phyloP scores from a whole-genome alignment of 2,329 filamentous ascomycete species.

The Blumeria hordei region DNA sequence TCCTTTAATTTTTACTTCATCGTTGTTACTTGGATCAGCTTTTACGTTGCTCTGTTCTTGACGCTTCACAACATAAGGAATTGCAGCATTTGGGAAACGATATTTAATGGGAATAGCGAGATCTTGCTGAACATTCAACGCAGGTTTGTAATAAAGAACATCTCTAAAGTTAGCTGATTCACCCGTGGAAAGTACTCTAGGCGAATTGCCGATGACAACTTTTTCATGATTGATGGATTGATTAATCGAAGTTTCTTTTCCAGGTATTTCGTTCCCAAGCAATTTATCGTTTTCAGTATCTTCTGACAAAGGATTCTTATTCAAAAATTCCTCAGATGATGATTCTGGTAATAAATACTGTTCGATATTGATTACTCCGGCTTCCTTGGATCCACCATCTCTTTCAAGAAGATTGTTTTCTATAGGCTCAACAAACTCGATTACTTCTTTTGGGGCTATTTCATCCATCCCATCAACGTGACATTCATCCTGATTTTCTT shows the following conservation, averaged over 20 bases:
- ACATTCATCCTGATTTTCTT: background rate
- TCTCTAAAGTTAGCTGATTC: slow-evolving; percentile 3
- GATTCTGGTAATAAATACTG: slow-evolving; percentile 3
- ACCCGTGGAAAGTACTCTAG: background rate
- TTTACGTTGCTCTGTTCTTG: slow-evolving; percentile 2
- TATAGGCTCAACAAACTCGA: background rate
- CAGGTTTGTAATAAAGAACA: background rate
- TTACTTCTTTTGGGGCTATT: background rate
- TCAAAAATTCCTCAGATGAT: slow-evolving; percentile 3
- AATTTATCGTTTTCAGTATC: slow-evolving; percentile 6
- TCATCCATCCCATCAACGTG: background rate
- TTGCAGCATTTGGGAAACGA: too few relatives aligned
- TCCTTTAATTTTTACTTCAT: too few relatives aligned
- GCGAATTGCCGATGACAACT: too few relatives aligned
- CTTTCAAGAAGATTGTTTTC: background rate
- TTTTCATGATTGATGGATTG: too few relatives aligned
- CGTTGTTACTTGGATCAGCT: background rate
- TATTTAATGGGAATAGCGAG: too few relatives aligned
- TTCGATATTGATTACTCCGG: slow-evolving; percentile 2
- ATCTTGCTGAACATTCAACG: too few relatives aligned
- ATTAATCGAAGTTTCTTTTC: slow-evolving; percentile 1
- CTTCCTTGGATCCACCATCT: slow-evolving; percentile 3
- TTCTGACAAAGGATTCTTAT: background rate
- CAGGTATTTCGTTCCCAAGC: slow-evolving; percentile 9
- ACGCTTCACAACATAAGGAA: slow-evolving; percentile 1